Evolutionary conservation across 2,329 filamentous ascomycete species (phyloP), one percentile per base, ranked within the genome.

Genomic region (Chrysoporthe cubensis): DNA sequence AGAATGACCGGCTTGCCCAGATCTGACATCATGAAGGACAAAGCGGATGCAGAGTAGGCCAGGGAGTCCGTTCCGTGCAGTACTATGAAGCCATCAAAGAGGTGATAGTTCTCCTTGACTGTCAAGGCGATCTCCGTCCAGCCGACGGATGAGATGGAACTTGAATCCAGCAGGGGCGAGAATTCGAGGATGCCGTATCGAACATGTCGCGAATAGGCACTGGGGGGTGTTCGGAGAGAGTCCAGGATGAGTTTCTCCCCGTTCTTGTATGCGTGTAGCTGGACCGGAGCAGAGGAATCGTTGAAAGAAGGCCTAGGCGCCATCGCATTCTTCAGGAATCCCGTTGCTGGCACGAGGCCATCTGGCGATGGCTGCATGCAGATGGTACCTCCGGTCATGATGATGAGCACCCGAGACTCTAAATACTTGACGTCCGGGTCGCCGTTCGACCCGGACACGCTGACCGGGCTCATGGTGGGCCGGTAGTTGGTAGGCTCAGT

Each of bases 1-100:
- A 97, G 83, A 65, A 97, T 90, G 43, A 97, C 92, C 1, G 94
- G 93, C 81, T 97, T 97, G 62, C 93, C 94, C 16, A 97, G 84
- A 75, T 96, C 93, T 74, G 91, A 87, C 77, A 97, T 87, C 92
- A 97, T 97, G 81, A 97, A 97, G 73, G 92, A 96, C 67, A 97
- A 84, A 3, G 94, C 94, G 5, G 93, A 96, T 70, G 92, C 92
- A 4, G 93, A 96, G 80, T 97, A 97, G 21, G 91, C 92, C 63
- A 97, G 83, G 57, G 92, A 96, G 79, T 97, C 94, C 7, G 94
- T 97, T 69, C 94, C 94, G 78, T 97, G 94, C 44, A 97, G 88
- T 52, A 97, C 89, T 32, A 97, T 93, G 75, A 97, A 97, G 26
- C 92, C 93, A 77, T 97, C 94, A 75, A 94, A 97, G 0, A 93